Percentiles rank a stretch among this genome's conserved stretches.
phyloP scores from a whole-genome alignment of 2,329 filamentous ascomycete genomes.

The Fusarium armeniacum region DNA sequence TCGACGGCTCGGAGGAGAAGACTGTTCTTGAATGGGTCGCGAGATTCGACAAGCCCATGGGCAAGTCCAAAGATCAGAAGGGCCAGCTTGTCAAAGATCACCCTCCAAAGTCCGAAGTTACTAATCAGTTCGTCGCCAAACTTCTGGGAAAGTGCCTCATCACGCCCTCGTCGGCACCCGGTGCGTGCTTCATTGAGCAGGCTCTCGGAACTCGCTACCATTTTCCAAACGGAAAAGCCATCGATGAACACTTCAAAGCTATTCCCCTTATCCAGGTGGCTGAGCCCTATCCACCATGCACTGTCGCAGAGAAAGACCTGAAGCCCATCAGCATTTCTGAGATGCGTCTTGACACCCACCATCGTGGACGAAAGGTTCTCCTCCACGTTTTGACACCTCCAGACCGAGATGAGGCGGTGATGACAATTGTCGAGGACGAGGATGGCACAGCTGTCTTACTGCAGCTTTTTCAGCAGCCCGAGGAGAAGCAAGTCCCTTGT shows the following conservation, averaged over 20 bases:
- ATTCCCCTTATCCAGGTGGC: neutral
- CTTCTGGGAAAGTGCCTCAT: neutral
- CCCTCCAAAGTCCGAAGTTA: neutral
- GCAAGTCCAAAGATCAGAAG: neutral
- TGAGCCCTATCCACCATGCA: slow-evolving; percentile 20
- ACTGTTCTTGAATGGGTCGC: neutral
- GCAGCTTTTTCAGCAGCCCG: neutral
- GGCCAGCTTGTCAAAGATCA: slow-evolving; percentile 27
- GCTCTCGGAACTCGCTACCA: neutral
- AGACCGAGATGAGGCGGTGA: neutral
- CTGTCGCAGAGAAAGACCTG: neutral
- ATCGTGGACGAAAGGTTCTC: neutral
- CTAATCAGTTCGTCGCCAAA: neutral
- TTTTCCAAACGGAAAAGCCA: accelerated
- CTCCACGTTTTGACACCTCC: neutral
- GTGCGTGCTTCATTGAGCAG: neutral
- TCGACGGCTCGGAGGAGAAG: neutral
- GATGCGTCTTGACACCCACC: neutral
- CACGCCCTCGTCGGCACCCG: neutral
- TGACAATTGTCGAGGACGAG: slow-evolving; percentile 1
- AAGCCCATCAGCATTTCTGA: slow-evolving; percentile 2
- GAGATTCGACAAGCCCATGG: neutral
- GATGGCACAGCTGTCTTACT: neutral
- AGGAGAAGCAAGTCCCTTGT: neutral
- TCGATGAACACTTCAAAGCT: neutral